These are phyloP conservation scores for Umbellularia californica DNA, from an alignment of 164 flowering plant species.

Conservation along the genomic window DNA sequence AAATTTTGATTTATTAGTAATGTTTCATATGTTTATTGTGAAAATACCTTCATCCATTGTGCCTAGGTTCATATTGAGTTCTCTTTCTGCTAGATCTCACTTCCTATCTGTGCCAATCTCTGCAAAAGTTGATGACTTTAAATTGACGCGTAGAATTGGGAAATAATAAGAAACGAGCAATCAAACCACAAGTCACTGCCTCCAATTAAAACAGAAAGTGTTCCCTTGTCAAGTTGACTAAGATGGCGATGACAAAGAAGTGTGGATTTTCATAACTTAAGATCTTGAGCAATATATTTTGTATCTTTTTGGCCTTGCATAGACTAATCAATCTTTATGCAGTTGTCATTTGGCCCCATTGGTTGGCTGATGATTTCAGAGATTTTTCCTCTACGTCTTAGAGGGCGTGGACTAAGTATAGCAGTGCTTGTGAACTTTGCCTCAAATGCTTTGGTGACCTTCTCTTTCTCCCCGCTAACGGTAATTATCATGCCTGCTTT, in stretches of 20 bases:
- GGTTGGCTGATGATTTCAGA: slow-evolving; percentile 99
- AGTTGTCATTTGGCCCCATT: slow-evolving; percentile 95
- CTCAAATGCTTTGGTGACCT: slow-evolving; percentile 88
- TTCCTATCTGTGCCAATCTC: not conserved
- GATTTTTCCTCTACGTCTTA: slow-evolving; percentile 76
- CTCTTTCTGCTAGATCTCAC: not conserved
- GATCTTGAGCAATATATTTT: not conserved
- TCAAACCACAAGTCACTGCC: not conserved
- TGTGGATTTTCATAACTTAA: too few relatives aligned
- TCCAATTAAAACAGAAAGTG: not conserved
- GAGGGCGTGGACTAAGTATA: slow-evolving; percentile 80
- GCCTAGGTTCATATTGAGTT: not conserved
- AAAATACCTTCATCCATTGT: not conserved
- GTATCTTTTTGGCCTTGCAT: slow-evolving; percentile 1
- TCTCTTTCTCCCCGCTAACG: slow-evolving; percentile 82
- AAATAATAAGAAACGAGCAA: not conserved
- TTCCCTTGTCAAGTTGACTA: not conserved
- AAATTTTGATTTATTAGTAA: not conserved
- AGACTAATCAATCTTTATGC: slow-evolving; percentile 23
- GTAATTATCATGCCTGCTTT: slow-evolving; percentile 22
- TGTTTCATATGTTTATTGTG: not conserved
- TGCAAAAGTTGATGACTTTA: not conserved
- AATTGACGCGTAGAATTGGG: not conserved
- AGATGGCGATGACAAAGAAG: not conserved
- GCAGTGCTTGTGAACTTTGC: slow-evolving; percentile 91